Conservation (phyloP, 306 rosid genomes). For the Gleditsia sinensis region DNA sequence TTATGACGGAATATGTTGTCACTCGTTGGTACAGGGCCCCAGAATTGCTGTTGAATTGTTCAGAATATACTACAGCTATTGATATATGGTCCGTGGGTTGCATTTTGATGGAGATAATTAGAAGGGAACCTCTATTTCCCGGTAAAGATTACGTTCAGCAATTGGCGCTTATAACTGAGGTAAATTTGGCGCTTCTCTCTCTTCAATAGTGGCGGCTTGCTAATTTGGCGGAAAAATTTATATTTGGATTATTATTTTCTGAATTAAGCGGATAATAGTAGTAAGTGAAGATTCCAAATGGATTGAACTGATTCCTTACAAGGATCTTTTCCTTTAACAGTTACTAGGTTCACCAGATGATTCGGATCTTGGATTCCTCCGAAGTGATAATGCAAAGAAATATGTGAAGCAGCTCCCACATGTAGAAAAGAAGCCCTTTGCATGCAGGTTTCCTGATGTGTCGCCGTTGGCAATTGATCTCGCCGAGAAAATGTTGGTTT, state of each 20-base stretch:
- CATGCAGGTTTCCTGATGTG: conserved; percentile 59
- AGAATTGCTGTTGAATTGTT: conserved; percentile 66
- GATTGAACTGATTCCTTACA: conserved; percentile 16
- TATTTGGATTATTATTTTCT: conserved; percentile 16
- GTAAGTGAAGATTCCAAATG: conserved; percentile 8
- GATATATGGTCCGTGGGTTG: conserved; percentile 83
- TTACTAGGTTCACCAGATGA: conserved; percentile 89
- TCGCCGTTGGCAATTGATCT: conserved; percentile 84
- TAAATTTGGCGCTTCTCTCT: conserved; percentile 25
- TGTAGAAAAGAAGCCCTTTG: conserved; percentile 72
- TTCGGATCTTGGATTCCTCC: conserved; percentile 84
- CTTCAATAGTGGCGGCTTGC: not conserved
- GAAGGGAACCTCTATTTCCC: conserved; percentile 71
- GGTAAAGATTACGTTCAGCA: conserved; percentile 80
- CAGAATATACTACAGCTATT: conserved; percentile 74
- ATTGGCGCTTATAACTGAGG: conserved; percentile 67
- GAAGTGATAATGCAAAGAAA: conserved; percentile 94
- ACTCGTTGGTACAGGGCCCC: conserved; percentile 83
- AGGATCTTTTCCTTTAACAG: conserved; percentile 46
- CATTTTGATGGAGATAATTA: conserved; percentile 66
- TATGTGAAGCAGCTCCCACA: conserved; percentile 88
- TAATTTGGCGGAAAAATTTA: conserved; percentile 6
- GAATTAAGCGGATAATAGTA: not conserved
- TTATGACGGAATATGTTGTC: conserved; percentile 77
- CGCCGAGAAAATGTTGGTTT: conserved; percentile 88